Evolutionary conservation across 2,329 filamentous ascomycete genomes (phyloP).

Genomic region (Endoconidiophora polonica): DNA sequence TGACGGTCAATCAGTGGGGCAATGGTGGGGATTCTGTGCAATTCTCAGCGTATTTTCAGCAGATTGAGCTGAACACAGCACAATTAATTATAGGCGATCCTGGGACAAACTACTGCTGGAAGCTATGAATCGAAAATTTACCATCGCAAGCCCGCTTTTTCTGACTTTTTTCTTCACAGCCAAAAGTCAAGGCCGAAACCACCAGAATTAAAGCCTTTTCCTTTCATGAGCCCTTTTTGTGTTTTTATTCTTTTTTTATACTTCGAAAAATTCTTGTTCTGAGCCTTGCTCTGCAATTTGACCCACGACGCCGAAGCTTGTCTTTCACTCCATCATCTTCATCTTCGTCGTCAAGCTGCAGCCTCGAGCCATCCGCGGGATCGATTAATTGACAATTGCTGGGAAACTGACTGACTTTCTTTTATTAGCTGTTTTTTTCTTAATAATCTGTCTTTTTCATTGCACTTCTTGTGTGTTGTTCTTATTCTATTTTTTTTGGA

Average conservation of each 20-base stretch:
- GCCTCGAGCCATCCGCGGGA: not conserved
- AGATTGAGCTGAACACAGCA: too few relatives aligned
- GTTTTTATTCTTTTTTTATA: not conserved
- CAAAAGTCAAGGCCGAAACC: not conserved
- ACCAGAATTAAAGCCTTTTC: not conserved
- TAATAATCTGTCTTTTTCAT: too few relatives aligned
- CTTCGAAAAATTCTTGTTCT: not conserved
- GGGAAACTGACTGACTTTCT: too few relatives aligned
- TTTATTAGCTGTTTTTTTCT: too few relatives aligned
- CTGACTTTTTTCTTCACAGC: not conserved
- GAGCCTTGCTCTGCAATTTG: not conserved
- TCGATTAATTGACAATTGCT: too few relatives aligned
- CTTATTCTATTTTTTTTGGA: too few relatives aligned
- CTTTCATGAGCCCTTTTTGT: not conserved
- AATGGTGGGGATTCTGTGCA: too few relatives aligned
- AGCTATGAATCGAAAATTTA: not conserved
- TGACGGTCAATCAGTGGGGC: not conserved
- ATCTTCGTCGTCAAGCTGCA: not conserved
- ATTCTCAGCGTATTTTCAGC: too few relatives aligned
- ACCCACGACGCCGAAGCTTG: not conserved
- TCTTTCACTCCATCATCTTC: not conserved
- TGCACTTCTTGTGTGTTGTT: too few relatives aligned
- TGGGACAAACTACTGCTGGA: not conserved
- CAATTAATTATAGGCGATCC: too few relatives aligned
- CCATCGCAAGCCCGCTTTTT: conserved; percentile 2